Evolutionary conservation across 1,139 yeast genomes (phyloP).

Genomic region (Yamadazyma dushanensis): DNA sequence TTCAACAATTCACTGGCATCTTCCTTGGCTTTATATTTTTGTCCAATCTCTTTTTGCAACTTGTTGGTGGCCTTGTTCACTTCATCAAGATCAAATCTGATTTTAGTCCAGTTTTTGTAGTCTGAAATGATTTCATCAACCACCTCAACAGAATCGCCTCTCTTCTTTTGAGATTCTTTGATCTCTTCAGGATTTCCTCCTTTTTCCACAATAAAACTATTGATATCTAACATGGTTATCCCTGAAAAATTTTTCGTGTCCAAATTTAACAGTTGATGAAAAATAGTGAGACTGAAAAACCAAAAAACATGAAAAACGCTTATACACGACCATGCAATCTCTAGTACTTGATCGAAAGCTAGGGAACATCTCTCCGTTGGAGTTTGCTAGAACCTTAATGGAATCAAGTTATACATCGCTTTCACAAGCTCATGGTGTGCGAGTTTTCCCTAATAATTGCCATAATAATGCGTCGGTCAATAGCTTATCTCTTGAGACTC

Average conservation of each 20-base stretch:
- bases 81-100: conserved; percentile 90
- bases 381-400: conserved; percentile 38
- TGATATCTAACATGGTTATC: conserved; percentile 76
- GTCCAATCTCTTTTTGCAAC: conserved; percentile 89
- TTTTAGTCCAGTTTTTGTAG: conserved; percentile 89
- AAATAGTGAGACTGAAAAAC: neutral
- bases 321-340: conserved; percentile 34
- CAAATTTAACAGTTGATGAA: too few species aligned
- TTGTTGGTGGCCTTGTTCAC: conserved; percentile 83
- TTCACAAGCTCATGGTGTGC: conserved; percentile 23
- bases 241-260: conserved; percentile 7
- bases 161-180: conserved; percentile 84
- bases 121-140: conserved; percentile 93
- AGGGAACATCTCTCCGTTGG: conserved; percentile 30
- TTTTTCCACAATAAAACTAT: conserved; percentile 88
- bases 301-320: neutral
- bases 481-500: conserved; percentile 60
- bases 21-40: conserved; percentile 90
- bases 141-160: conserved; percentile 91
- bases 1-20: conserved; percentile 83
- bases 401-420: conserved; percentile 39
- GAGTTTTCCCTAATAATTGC: conserved; percentile 39
- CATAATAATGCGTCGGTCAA: conserved; percentile 57
- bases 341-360: conserved; percentile 35
- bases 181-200: conserved; percentile 94